phyloP scores from a whole-genome alignment of 2,329 filamentous ascomycete species.

The Paecilomyces sp. region DNA sequence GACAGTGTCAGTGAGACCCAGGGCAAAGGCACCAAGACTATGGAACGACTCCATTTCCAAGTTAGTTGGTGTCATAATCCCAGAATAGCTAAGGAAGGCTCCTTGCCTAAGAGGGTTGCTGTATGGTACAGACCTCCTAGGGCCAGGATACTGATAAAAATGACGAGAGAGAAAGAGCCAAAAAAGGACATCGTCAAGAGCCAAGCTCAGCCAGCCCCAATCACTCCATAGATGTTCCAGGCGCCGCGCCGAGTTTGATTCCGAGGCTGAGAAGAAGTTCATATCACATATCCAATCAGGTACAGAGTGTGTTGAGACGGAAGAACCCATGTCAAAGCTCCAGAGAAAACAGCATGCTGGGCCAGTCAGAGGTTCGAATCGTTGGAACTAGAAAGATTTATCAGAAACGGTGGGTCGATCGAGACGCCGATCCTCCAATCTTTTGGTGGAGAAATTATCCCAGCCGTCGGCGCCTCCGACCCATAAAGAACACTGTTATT shows the following conservation, averaged over 20 bases:
- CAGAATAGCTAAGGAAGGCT: neutral
- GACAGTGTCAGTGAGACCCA: neutral
- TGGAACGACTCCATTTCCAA: neutral
- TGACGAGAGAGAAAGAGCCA: neutral
- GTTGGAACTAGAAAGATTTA: neutral
- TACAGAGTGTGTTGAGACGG: neutral
- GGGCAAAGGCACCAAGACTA: neutral
- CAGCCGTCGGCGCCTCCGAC: neutral
- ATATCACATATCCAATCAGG: neutral
- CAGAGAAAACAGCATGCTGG: neutral
- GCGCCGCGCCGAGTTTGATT: neutral
- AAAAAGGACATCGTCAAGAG: neutral
- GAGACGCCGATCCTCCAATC: neutral
- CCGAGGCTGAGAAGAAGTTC: neutral
- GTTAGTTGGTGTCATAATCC: neutral
- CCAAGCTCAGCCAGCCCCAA: neutral
- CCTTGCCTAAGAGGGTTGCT: neutral
- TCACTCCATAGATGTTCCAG: neutral
- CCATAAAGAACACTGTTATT: neutral
- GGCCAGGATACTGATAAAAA: neutral
- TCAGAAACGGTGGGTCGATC: neutral
- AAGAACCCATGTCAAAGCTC: neutral
- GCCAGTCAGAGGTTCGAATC: neutral
- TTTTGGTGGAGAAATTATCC: neutral
- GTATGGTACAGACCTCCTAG: too few species aligned